These are phyloP conservation scores for Luffa aegyptiaca DNA, from an alignment of 306 rosid species.

Conservation along the genomic window DNA sequence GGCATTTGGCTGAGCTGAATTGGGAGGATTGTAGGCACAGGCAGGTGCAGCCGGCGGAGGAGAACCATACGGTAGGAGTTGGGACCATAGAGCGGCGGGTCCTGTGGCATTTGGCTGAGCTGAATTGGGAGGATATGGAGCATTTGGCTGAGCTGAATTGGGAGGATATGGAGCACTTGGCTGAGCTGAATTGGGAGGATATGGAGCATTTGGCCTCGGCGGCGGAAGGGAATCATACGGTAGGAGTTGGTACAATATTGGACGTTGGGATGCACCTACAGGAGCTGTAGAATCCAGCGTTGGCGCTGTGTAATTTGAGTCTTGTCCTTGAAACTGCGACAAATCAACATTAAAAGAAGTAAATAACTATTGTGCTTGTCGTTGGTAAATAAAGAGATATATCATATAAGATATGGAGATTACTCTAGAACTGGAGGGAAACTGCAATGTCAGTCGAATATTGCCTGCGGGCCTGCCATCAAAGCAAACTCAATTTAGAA, in stretches of 20 bases:
- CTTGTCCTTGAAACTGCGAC: neutral
- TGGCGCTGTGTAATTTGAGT: neutral
- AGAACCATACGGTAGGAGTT: neutral
- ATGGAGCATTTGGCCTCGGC: neutral
- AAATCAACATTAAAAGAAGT: neutral
- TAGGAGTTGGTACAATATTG: neutral
- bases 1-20: neutral
- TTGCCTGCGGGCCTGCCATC: conserved; percentile 4
- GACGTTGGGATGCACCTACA: neutral
- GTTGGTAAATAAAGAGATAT: neutral
- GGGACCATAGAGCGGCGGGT: neutral
- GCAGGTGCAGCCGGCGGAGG: neutral
- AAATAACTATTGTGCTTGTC: neutral
- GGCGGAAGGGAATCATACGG: neutral
- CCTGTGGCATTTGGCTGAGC: neutral
- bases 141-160: too few relatives aligned
- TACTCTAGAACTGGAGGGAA: neutral
- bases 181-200: neutral
- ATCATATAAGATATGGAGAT: neutral
- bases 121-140: neutral
- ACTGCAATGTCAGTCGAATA: neutral
- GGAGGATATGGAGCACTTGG: too few relatives aligned
- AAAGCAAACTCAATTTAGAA: neutral
- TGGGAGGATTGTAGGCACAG: neutral
- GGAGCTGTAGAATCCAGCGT: neutral